phyloP scores from a whole-genome alignment of 2,329 filamentous ascomycete species.

The Huntiella savannae region DNA sequence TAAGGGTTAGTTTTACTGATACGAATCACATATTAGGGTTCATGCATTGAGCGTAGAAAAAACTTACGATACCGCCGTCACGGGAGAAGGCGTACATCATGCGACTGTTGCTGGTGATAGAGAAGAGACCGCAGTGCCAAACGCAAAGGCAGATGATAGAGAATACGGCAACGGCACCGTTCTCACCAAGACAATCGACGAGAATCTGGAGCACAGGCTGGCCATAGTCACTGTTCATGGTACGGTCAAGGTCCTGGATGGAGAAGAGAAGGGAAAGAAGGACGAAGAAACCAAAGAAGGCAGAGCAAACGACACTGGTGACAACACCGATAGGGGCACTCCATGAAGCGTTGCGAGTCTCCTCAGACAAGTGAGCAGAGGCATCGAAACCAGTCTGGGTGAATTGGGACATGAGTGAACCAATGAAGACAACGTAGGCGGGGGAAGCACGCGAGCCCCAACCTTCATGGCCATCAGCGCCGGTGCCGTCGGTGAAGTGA shows the following conservation, averaged over 20 bases:
- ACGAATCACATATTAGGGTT: neutral
- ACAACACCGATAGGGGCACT: constrained; percentile 38
- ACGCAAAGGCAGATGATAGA: constrained; percentile 37
- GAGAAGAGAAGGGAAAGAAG: constrained; percentile 37
- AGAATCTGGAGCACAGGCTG: constrained; percentile 41
- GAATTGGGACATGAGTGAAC: constrained; percentile 33
- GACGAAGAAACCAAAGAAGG: constrained; percentile 40
- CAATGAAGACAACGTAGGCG: constrained; percentile 34
- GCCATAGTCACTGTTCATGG: constrained; percentile 24
- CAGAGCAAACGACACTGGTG: constrained; percentile 34
- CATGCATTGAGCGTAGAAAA: neutral
- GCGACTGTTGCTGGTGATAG: constrained; percentile 34
- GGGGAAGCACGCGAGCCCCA: constrained; percentile 34
- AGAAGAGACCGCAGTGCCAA: constrained; percentile 42
- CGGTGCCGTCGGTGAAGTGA: constrained; percentile 33
- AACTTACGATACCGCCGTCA: constrained; percentile 30
- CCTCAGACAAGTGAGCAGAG: constrained; percentile 36
- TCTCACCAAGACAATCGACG: constrained; percentile 34
- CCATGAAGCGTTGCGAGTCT: constrained; percentile 36
- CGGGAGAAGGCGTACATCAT: constrained; percentile 42
- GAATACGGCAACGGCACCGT: constrained; percentile 36
- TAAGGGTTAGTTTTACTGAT: neutral
- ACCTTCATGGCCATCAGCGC: constrained; percentile 24
- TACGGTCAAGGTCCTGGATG: constrained; percentile 35
- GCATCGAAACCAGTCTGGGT: constrained; percentile 33